A percentile compares a stretch with the other conserved stretches of the same genome.
These are phyloP conservation scores for Ophiognomonia clavigignenti-juglandacearum DNA, from an alignment of 2,329 filamentous ascomycete species.

Conservation along the genomic window DNA sequence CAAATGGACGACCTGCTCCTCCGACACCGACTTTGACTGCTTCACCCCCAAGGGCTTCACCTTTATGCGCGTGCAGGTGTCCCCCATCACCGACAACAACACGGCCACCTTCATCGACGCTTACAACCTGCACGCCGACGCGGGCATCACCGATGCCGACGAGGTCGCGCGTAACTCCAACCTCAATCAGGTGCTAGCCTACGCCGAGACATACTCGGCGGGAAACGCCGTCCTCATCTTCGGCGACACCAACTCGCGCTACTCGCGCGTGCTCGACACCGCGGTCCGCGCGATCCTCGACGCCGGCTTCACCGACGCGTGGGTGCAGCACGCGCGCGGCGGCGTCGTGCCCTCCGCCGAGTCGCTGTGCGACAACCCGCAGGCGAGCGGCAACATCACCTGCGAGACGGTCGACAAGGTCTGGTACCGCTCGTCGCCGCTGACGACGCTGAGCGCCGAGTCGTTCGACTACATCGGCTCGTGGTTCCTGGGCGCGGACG, in stretches of 20 bases:
- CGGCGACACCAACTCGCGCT: constrained; percentile 63
- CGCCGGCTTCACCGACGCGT: constrained; percentile 51
- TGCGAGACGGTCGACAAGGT: constrained; percentile 68
- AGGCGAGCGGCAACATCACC: constrained; percentile 34
- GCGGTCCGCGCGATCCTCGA: constrained; percentile 39
- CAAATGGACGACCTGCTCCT: constrained; percentile 56
- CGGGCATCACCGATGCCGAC: constrained; percentile 51
- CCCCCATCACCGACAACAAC: constrained; percentile 22
- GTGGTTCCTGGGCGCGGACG: constrained; percentile 53
- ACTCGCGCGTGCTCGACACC: constrained; percentile 51
- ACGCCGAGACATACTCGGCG: constrained; percentile 49
- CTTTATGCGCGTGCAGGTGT: constrained; percentile 54
- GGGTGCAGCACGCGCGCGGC: constrained; percentile 49
- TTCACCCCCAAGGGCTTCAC: constrained; percentile 67
- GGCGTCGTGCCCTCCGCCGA: constrained; percentile 42
- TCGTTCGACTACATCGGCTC: constrained; percentile 50
- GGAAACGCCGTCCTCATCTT: constrained; percentile 60
- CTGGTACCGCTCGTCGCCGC: constrained; percentile 50
- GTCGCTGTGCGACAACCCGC: constrained; percentile 52
- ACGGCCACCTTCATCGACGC: constrained; percentile 52
- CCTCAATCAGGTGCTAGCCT: constrained; percentile 52
- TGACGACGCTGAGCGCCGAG: constrained; percentile 41
- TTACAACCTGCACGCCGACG: constrained; percentile 65
- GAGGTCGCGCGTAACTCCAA: constrained; percentile 52
- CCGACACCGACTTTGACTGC: constrained; percentile 53